Base-by-base conservation (phyloP, 306 rosid species). In the Castanea mollissima region DNA sequence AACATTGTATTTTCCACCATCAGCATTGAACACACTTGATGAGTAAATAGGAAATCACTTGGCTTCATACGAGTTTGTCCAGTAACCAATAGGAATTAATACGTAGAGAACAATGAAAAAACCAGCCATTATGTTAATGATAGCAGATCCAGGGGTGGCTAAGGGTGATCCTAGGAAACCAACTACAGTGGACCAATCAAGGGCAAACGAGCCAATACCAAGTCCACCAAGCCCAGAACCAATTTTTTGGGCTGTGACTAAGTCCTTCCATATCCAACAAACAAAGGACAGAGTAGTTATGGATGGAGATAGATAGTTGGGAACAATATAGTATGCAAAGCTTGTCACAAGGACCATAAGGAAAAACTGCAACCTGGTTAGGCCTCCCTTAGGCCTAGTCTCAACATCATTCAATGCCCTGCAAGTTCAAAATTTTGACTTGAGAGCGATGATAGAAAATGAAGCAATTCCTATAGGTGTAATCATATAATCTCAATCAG, bases 351-450 rank as follows among this genome's bases (percentile, higher is more conserved):
- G 87, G 11, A 92, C 82, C 8, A 85, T 6, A 29, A 81, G 51
- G 85, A 95, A 95, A 87, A 92, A 95, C 78, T 95, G 99, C 59
- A 95, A 87, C 77, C 99, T 80, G 1, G 92, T 84, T 20, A 23
- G 81, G 20, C 92, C 96, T 63, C 91, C 92, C 69, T 32, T 92
- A 9, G 92, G 90, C 81, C 96, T 90, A 80, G 74, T 89, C 23
- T 91, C 98, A 23, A 75, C 88, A 20, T 92, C 99, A 57, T 95
- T 93, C 79, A 95, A 84, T 41, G 99, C 96, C 91, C 98, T 94
- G 86, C 52, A 74, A 51, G 71, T 67, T 67, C 71, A 67, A 34
- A 67, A 6, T 31, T 6, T 31, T 16, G 25, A 65, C 6, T 32
- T 31, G 14, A 18, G 23, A 21, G 49, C 32, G 71, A 15, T 14